A percentile compares a stretch with the other conserved stretches of the same genome.
These are phyloP conservation scores for Cylindrotheca closterium DNA, from an alignment of 108 stramenopile species.

Conservation along the genomic window DNA sequence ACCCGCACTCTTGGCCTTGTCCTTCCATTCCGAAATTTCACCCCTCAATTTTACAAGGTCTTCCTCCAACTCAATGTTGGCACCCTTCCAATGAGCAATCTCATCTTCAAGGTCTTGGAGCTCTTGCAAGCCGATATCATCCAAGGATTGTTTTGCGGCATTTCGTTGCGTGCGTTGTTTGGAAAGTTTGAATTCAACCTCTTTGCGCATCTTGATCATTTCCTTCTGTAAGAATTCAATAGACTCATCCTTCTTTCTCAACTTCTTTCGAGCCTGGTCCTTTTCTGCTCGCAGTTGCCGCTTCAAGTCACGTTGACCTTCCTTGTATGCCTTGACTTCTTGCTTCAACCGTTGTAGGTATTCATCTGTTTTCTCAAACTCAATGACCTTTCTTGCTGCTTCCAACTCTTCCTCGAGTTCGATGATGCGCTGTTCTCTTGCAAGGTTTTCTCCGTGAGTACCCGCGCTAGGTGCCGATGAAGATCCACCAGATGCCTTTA, in stretches of 20 bases:
- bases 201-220: constrained; percentile 9
- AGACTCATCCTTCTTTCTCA: constrained; percentile 22
- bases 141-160: not conserved
- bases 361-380: constrained; percentile 7
- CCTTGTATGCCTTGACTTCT: constrained; percentile 23
- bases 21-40: constrained; percentile 3
- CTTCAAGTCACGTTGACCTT: constrained; percentile 9
- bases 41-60: constrained; percentile 15
- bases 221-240: constrained; percentile 9
- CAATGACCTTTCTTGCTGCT: not conserved
- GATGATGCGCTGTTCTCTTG: not conserved
- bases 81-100: constrained; percentile 30
- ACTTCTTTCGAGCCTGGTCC: not conserved
- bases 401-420: constrained; percentile 14
- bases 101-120: constrained; percentile 34
- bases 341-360: constrained; percentile 6
- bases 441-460: constrained; percentile 13
- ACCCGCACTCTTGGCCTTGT: not conserved
- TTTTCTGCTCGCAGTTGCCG: constrained; percentile 12
- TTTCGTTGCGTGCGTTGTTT: constrained; percentile 6
- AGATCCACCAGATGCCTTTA: not conserved
- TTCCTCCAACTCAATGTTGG: constrained; percentile 20
- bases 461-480: not conserved
- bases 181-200: constrained; percentile 12
- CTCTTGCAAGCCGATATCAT: constrained; percentile 8